Evolutionary conservation across 768 basidiomycete species (phyloP).

Genomic region (Kwoniella mangroviensis): DNA sequence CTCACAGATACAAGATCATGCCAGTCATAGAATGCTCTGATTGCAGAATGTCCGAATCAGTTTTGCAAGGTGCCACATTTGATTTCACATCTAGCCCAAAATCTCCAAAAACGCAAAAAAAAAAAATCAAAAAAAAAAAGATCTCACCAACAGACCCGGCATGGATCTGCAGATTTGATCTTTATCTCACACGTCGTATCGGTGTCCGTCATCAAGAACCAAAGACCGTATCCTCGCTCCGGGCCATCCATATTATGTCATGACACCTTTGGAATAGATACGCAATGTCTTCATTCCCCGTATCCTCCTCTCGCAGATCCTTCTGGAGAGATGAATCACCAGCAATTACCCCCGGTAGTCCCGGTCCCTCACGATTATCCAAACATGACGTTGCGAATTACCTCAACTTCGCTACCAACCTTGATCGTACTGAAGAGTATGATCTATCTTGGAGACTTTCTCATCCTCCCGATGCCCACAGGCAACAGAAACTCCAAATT

Average conservation of each 20-base stretch:
- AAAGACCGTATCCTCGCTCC: too few species aligned
- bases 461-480: neutral
- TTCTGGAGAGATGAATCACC: neutral
- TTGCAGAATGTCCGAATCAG: neutral
- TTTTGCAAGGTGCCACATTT: neutral
- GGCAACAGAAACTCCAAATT: neutral
- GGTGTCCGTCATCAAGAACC: too few species aligned
- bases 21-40: too few species aligned
- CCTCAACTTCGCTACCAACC: neutral
- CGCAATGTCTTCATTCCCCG: neutral
- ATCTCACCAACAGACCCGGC: neutral
- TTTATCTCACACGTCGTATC: too few species aligned
- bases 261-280: neutral
- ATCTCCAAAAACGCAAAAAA: neutral
- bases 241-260: too few species aligned
- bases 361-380: neutral
- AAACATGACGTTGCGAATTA: neutral
- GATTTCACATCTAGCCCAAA: neutral
- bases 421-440: neutral
- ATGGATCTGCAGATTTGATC: too few species aligned
- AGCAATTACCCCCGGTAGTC: neutral
- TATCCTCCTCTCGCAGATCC: conserved; percentile 2
- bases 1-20: too few species aligned
- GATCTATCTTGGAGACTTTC: neutral
- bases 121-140: neutral